Evolutionary conservation across 345 rosid species (phyloP).

Genomic region (Pelargonium nanum): DNA sequence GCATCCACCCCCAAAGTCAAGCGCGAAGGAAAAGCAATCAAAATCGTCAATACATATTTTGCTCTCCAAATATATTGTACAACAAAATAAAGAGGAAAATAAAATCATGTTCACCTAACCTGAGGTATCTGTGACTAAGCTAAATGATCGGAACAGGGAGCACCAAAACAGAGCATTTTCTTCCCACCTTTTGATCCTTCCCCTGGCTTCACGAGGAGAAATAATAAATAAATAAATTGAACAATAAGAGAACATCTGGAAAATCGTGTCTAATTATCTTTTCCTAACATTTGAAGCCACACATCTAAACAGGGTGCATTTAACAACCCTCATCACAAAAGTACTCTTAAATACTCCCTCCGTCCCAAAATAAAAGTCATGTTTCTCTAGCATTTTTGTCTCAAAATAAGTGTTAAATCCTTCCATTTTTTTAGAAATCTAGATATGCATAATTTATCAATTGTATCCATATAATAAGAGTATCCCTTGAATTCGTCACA

Average conservation of each 20-base stretch:
- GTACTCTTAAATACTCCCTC: too few species aligned
- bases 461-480: too few species aligned
- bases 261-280: neutral
- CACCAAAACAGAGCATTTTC: slow-evolving; percentile 19
- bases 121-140: slow-evolving; percentile 16
- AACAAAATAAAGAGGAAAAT: slow-evolving; percentile 1
- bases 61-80: slow-evolving; percentile 10
- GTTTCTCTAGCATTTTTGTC: too few species aligned
- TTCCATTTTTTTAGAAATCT: too few species aligned
- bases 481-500: too few species aligned
- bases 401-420: too few species aligned
- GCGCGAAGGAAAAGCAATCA: slow-evolving; percentile 7
- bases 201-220: slow-evolving; percentile 17
- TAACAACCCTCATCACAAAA: too few species aligned
- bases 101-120: slow-evolving; percentile 36
- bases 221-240: slow-evolving; percentile 6
- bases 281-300: too few species aligned
- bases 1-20: slow-evolving; percentile 3
- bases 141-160: slow-evolving; percentile 14
- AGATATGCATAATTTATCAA: too few species aligned
- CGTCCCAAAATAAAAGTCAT: too few species aligned
- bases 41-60: slow-evolving; percentile 14
- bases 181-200: slow-evolving; percentile 23
- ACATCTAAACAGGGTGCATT: too few species aligned
- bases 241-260: neutral